Base-by-base conservation (phyloP, 129 eudicot species). In the Flaveria sonorensis region DNA sequence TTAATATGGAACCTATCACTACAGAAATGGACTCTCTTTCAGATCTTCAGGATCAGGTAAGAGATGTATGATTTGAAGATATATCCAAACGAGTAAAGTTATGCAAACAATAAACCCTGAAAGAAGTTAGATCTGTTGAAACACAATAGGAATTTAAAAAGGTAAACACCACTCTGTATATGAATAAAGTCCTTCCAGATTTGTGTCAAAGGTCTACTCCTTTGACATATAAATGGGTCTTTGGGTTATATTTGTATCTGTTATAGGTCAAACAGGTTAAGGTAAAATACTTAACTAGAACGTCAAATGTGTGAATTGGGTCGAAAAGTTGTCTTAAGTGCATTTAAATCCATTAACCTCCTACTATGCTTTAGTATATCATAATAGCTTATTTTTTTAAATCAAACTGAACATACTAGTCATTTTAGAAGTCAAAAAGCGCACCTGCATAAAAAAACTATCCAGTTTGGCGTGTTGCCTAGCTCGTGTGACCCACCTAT, bases 21-120 rank as follows among this genome's bases (percentile, higher is more conserved):
- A 39, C 88, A 14, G 89, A 88, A 81, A 67, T 86, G 61, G 91
- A 87, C 71, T 87, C 94, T 42, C 76, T 89, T 70, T 78, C 96
- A 26, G 99, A 92, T 77, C 82, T 87, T 78, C 92, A 95, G 42
- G 97, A 88, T 57, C 99, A 95, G 95, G 99, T 95, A 67, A 32
- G 36, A 73, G 32, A 57, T 20, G 32, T 64, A 32, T 66, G 36
- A 20, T 50, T 51, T 4, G 40, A 14, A 20, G n/a, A 36, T 15
- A 30, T 61, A 20, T 20, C 32, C 15, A 57, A 57, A 57, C 16
- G 15, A 57, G 30, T 57, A 20, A 57, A 57, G 30, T 57, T 20
- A 57, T 57, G 64, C 30, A 10, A 20, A 57, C 10, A 57, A 10
- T 57, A 57, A 10, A 57, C 32, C 64, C 15, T 21, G 64, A 57